Percentiles rank a stretch among this genome's conserved stretches.
phyloP scores from a whole-genome alignment of 1,139 yeast genomes.

The Candida sanyaensis region DNA sequence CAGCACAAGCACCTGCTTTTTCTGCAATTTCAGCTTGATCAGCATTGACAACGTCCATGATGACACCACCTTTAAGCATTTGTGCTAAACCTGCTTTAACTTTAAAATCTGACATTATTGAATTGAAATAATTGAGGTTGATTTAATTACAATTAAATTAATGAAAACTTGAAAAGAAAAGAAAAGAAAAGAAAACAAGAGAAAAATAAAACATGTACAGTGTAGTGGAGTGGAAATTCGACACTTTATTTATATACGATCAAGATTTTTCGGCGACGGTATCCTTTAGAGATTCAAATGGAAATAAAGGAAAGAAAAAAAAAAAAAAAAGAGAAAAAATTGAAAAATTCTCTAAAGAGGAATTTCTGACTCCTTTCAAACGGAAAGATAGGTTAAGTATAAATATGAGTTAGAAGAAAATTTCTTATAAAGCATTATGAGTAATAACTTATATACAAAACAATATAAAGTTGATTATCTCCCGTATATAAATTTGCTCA shows the following conservation, averaged over 20 bases:
- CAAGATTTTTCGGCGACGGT: not conserved
- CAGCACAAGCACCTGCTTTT: slow-evolving; percentile 87
- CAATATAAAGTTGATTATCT: not conserved
- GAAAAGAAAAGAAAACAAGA: too few relatives aligned
- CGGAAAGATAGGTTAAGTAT: not conserved
- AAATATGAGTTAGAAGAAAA: not conserved
- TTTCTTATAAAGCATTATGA: not conserved
- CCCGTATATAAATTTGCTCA: not conserved
- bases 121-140: not conserved
- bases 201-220: too few relatives aligned
- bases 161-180: too few relatives aligned
- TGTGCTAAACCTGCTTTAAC: slow-evolving; percentile 84
- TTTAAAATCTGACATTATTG: slow-evolving; percentile 51
- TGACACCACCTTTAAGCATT: slow-evolving; percentile 74
- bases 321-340: not conserved
- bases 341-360: not conserved
- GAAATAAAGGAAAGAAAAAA: not conserved
- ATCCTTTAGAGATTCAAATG: not conserved
- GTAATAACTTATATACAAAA: not conserved
- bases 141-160: too few relatives aligned
- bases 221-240: too few relatives aligned
- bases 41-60: slow-evolving; percentile 55
- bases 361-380: not conserved
- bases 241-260: too few relatives aligned
- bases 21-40: slow-evolving; percentile 67